Base-by-base conservation (phyloP, 257 asterid species). In the Ilex aquifolium region DNA sequence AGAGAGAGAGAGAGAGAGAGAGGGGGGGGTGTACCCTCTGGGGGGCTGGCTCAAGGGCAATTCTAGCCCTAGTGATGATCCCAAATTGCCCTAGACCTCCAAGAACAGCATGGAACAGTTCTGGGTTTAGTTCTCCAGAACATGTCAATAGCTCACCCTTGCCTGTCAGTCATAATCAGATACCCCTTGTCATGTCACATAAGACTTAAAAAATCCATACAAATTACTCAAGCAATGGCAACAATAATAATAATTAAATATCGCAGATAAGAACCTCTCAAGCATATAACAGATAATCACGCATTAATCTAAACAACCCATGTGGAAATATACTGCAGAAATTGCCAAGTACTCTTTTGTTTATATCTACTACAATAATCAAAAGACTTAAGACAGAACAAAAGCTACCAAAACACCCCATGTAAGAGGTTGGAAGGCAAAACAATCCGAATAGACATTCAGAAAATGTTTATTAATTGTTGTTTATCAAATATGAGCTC, bases 51-150 rank as follows among this genome's bases (percentile, higher is more conserved):
- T 88, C 92, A 48, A 88, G 90, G 46, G 88, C 90, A 58, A 88
- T 80, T 76, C 95, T 79, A 1, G 96, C 96, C 59, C 90, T 77
- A 0, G 95, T 88, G 62, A 88, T 88, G 59, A 88, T 84, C 55
- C 96, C 96, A 57, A 88, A 88, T 64, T 88, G 96, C 36, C 96
- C 96, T 46, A 86, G 63, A 42, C 96, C 96, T 31, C 96, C 96
- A 49, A 88, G 96, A 65, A 79, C 92, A 54, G 80, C 86, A 51
- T 88, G 78, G 71, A 74, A 88, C 56, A 88, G 69, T 51, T 86
- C 90, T 8, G 87, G 70, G 50, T 83, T 82, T 15, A 71, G 58
- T 52, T 80, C 76, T 62, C 78, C 61, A 1, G 92, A 86, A 76
- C 96, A 88, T 61, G 83, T 84, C 50, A 77, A 14, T 46, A 83